These are phyloP conservation scores for Alloteropsis semialata DNA, from an alignment of 176 grass and related monocot genomes.

Conservation along the genomic window DNA sequence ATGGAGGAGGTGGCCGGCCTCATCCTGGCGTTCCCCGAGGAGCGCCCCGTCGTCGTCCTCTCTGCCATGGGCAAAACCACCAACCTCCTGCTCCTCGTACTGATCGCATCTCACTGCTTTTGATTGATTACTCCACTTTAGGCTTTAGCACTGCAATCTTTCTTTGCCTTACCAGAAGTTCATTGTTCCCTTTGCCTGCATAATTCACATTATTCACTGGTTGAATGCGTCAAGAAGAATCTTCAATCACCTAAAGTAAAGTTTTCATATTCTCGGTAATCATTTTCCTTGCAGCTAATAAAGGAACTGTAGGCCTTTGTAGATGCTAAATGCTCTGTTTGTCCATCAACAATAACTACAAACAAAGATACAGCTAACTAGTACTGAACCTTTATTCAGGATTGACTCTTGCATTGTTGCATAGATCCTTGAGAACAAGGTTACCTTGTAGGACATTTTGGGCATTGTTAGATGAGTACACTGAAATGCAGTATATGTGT, in stretches of 20 bases:
- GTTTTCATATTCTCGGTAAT: background rate
- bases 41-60: slow-evolving; percentile 81
- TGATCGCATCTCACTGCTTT: background rate
- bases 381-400: background rate
- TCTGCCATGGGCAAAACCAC: slow-evolving; percentile 98
- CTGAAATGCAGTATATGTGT: slow-evolving; percentile 1
- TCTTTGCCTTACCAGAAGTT: background rate
- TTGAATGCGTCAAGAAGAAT: slow-evolving; percentile 25
- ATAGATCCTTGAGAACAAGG: background rate
- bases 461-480: background rate
- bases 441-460: background rate
- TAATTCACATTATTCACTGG: slow-evolving; percentile 2
- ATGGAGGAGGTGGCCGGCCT: slow-evolving; percentile 79
- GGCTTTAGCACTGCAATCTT: background rate
- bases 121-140: background rate
- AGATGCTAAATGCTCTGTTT: background rate
- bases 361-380: background rate
- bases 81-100: slow-evolving; percentile 73
- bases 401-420: background rate
- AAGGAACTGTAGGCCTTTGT: background rate
- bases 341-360: background rate
- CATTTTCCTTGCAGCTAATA: background rate
- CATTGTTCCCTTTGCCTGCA: background rate
- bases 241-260: slow-evolving; percentile 19
- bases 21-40: slow-evolving; percentile 79